Evolutionary conservation across 148 eudicot genomes (phyloP), one percentile per base, ranked within the genome.

Genomic region (Cornus florida): DNA sequence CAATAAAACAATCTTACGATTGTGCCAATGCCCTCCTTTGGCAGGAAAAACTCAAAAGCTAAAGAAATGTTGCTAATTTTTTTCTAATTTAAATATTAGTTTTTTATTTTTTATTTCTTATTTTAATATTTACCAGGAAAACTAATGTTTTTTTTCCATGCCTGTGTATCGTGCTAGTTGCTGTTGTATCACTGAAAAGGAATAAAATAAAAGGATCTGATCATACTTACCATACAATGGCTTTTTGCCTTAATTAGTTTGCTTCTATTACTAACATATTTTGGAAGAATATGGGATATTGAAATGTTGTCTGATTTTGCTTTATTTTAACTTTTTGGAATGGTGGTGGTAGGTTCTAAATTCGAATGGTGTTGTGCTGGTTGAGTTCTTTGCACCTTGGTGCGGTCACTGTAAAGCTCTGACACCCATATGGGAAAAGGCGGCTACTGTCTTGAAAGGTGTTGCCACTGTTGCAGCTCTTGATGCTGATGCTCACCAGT

Each of bases 381-480:
- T 96, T 70, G 99, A 96, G 85, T 96, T 96, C 67, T 96, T 79
- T 75, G 99, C 99, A 22, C 98, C 99, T 50, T 96, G 99, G 99
- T 96, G 99, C 80, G 99, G 98, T 41, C 99, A 96, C 79, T 96
- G 99, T 83, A 71, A 96, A 83, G 90, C 97, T 78, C 82, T 96
- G 70, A 93, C 97, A 13, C 99, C 99, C 10, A 85, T 82, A 8
- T 96, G 99, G 99, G 99, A 96, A 86, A 92, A 93, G 86, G 90
- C 90, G 16, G 99, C 99, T 56, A 77, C 81, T 67, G 91, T 89
- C 50, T 83, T 96, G 88, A 96, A 96, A 86, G 99, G 99, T 67
- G 97, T 96, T 24, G 98, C 88, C 4, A 93, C 94, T 22, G 94
- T 96, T 72, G 99, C 99, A 33, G 99, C 98, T 66, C 90, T 96